Evolutionary conservation across 163 green algal species (phyloP), one percentile per base, ranked within the genome.

Genomic region (Volvox carteri): DNA sequence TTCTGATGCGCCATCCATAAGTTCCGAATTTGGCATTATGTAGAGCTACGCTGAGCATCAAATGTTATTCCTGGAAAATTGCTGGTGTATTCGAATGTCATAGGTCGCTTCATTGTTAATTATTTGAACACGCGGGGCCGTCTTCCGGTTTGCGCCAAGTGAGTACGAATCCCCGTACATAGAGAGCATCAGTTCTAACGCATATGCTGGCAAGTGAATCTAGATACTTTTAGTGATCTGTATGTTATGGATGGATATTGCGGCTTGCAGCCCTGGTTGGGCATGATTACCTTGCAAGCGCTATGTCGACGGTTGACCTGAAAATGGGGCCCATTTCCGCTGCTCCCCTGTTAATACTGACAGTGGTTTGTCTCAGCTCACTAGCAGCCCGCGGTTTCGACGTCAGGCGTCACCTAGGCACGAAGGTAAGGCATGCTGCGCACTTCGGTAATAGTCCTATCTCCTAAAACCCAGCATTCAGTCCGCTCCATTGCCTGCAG

Each of bases 321-420:
- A 44, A 46, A 48, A 75, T 75, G 39, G 23, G 39, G 39, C 11
- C 11, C 37, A 78, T 30, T 52, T 35, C 39, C 70, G 42, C 39
- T 19, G 7, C n/a, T 16, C 48, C 9, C 46, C n/a, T 84, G 12
- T 14, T 68, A 19, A 8, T 70, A 35, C 0, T 84, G 19, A 50
- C 75, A 84, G 75, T 84, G 48, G 73, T 78, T 58, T 78, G 60
- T 25, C 12, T 87, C 5, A 72, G 28, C 54, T 41, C 77, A 19
- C n/a, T 67, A 1, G 4, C 73, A 2, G 65, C 83, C 9, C 58
- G 81, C 33, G 80, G 68, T 19, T 93, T 88, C 46, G 90, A 93
- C 11, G 52, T 93, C 19, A 83, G 74, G 39, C 68, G 86, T 3
- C 90, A 93, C 50, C 86, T 93, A 4, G 83, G 78, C 19, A 93